Percentiles rank a stretch among this genome's conserved stretches.
phyloP scores from a whole-genome alignment of 176 grass and related monocot species.

The Oryza glaberrima region DNA sequence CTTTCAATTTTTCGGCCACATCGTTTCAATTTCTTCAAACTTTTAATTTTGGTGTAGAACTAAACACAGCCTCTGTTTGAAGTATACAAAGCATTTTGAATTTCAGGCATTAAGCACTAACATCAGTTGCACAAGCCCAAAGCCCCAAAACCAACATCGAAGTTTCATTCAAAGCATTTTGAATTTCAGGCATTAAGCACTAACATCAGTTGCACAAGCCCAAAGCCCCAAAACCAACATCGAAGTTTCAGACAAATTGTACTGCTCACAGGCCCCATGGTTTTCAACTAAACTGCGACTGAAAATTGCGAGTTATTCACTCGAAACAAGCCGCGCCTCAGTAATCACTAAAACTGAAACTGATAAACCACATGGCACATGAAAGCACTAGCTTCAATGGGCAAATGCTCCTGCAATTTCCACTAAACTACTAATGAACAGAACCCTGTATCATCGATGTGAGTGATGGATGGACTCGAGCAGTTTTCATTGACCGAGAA shows the following conservation, averaged over 20 bases:
- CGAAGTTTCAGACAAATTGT: neutral
- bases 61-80: neutral
- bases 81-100: neutral
- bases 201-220: neutral
- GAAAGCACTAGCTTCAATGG: neutral
- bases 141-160: neutral
- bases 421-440: constrained; percentile 39
- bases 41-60: too few species aligned
- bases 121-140: neutral
- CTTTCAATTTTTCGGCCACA: too few species aligned
- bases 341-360: neutral
- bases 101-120: neutral
- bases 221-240: too few species aligned
- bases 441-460: constrained; percentile 88
- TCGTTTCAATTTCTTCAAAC: too few species aligned
- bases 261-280: too few species aligned
- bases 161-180: neutral
- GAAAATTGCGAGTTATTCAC: neutral
- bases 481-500: constrained; percentile 77
- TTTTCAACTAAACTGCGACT: too few species aligned
- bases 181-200: neutral
- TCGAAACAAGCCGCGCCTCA: neutral
- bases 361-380: neutral
- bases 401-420: constrained; percentile 21
- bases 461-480: constrained; percentile 81